phyloP scores from a whole-genome alignment of 2,329 filamentous ascomycete genomes.

The Tolypocladium sp. region DNA sequence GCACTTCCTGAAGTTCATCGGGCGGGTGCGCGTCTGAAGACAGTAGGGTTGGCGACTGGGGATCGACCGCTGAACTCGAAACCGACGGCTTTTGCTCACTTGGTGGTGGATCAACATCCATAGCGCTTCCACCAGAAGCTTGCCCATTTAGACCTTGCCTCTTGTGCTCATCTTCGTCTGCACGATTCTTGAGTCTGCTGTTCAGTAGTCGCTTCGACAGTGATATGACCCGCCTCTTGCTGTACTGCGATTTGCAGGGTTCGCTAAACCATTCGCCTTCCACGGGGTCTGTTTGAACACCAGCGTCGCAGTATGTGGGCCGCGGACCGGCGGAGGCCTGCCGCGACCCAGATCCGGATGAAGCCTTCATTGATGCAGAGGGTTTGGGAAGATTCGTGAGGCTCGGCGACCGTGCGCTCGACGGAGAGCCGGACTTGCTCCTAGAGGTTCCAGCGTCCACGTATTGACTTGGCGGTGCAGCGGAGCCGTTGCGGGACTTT shows the following conservation, averaged over 20 bases:
- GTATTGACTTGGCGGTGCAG: conserved; percentile 30
- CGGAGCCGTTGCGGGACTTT: conserved; percentile 28
- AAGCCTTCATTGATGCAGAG: conserved; percentile 17
- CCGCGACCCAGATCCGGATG: conserved; percentile 20
- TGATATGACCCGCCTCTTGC: conserved; percentile 40
- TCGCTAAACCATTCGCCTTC: conserved; percentile 44
- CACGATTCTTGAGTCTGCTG: conserved; percentile 32
- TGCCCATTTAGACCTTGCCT: conserved; percentile 12
- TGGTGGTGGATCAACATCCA: conserved; percentile 30
- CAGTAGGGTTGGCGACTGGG: conserved; percentile 13
- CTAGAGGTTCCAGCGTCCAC: conserved; percentile 44
- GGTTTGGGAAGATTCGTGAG: conserved; percentile 17
- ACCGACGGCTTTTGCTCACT: conserved; percentile 17
- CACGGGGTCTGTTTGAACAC: conserved; percentile 46
- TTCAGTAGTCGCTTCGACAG: conserved; percentile 44
- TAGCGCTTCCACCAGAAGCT: conserved; percentile 20
- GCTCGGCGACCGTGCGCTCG: conserved; percentile 30
- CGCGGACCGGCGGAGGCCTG: conserved; percentile 28
- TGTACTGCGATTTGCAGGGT: conserved; percentile 21
- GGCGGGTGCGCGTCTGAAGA: conserved; percentile 14
- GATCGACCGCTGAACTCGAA: conserved; percentile 10
- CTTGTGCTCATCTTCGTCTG: conserved; percentile 28
- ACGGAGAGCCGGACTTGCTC: conserved; percentile 44
- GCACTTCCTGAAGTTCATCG: conserved; percentile 21
- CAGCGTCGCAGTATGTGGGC: conserved; percentile 38